These are phyloP conservation scores for Ascochyta pisi DNA, from an alignment of 2,329 filamentous ascomycete genomes.

Conservation along the genomic window DNA sequence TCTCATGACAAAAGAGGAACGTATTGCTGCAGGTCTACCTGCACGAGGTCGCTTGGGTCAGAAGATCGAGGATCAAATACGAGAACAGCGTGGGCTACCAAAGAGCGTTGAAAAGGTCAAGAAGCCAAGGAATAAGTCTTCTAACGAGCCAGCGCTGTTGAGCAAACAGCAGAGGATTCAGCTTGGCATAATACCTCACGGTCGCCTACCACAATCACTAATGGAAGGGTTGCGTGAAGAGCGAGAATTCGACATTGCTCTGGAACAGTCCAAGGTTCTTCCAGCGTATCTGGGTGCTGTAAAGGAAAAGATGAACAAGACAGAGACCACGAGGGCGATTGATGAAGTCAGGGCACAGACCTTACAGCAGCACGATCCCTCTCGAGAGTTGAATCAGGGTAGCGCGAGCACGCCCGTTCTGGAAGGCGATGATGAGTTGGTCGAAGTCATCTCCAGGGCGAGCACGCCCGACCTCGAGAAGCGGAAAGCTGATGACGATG, in stretches of 20 bases:
- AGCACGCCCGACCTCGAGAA: not conserved
- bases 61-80: constrained; percentile 32
- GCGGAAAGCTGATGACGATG: constrained; percentile 3
- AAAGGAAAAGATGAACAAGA: constrained; percentile 1
- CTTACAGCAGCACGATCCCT: constrained; percentile 3
- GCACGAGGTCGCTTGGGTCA: constrained; percentile 33
- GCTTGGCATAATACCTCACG: constrained; percentile 33
- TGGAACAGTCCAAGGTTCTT: constrained; percentile 28
- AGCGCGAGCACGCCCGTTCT: not conserved
- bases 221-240: constrained; percentile 35
- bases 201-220: constrained; percentile 33
- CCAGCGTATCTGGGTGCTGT: constrained; percentile 18
- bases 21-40: constrained; percentile 34
- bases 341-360: constrained; percentile 12
- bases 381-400: not conserved
- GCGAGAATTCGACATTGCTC: constrained; percentile 24
- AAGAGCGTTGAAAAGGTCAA: constrained; percentile 21
- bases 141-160: constrained; percentile 29
- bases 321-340: not conserved
- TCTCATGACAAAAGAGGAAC: constrained; percentile 39
- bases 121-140: constrained; percentile 21
- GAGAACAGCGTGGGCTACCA: constrained; percentile 32
- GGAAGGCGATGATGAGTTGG: not conserved
- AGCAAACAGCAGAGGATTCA: constrained; percentile 35
- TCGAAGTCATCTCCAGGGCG: not conserved